These are phyloP conservation scores for Stramenopiles sp. DNA, from an alignment of 352 stramenopile genomes.

Conservation along the genomic window DNA sequence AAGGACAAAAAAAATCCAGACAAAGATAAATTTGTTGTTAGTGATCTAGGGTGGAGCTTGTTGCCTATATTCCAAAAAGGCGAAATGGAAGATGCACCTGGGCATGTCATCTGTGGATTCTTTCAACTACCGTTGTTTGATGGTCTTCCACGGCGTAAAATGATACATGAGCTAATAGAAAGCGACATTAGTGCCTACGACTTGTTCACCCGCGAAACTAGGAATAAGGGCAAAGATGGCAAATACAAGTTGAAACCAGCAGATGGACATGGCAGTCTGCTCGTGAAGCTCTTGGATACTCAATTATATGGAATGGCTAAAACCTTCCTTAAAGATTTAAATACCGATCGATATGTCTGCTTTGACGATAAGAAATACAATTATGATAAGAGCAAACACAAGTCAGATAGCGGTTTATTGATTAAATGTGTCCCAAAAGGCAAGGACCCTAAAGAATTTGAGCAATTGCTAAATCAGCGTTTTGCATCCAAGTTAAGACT, in stretches of 20 bases:
- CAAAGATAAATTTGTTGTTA: background rate
- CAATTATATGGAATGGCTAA: background rate
- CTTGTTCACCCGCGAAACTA: background rate
- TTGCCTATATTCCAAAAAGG: background rate
- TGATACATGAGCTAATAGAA: background rate
- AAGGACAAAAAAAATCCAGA: background rate
- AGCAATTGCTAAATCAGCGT: background rate
- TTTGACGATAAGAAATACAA: background rate
- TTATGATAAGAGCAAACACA: background rate
- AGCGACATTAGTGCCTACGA: background rate
- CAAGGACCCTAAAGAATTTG: background rate
- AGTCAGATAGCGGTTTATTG: background rate
- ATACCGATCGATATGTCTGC: background rate
- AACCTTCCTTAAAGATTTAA: background rate
- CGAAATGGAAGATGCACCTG: background rate
- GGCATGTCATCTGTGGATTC: background rate
- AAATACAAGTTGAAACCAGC: conserved; percentile 1
- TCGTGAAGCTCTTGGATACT: background rate
- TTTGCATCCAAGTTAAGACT: background rate
- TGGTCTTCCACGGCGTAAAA: background rate
- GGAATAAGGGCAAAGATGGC: background rate
- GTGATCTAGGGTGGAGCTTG: background rate
- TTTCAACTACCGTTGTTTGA: conserved; percentile 1
- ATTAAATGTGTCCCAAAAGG: background rate
- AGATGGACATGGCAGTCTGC: background rate